Base-by-base conservation (phyloP, 208 protist species). In the Paratrypanosoma confusum region DNA sequence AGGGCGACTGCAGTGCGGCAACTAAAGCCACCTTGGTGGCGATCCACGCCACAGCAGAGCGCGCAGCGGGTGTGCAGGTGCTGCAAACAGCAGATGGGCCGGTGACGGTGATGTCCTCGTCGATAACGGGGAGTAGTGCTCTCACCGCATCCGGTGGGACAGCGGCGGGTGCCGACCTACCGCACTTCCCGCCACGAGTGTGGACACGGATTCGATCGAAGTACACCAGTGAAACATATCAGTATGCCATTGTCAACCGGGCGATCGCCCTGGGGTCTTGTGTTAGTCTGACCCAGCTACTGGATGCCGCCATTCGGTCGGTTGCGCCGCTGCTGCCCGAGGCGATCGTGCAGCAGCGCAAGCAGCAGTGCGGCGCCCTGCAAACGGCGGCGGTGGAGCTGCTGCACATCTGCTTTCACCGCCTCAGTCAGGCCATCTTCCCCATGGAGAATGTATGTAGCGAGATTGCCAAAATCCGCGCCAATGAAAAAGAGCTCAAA, bases 361-460 rank as follows among this genome's bases (percentile, higher is more conserved):
- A 71, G 28, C 35, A 43, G 22, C 72, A 70, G n/a, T 69, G 64
- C 42, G 38, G 44, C 7, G 28, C 31, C 5, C 41, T 90, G 32
- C 69, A 81, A 50, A 38, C 28, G n/a, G 56, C 63, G 11, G 59
- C 65, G 21, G 62, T 72, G 27, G 77, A 83, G 51, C 41, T 84
- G 52, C 57, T 90, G 55, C 77, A 90, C 53, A 62, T 90, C 41
- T 64, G 68, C 45, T 60, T 87, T 21, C 75, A 90, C 53, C 73
- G 81, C 5, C 57, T 90, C 14, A 73, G 71, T 53, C 67, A 72
- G 41, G 81, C 81, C 20, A 64, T 87, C 32, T 66, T 63, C 47
- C 74, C 81, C 8, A 71, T 86, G 71, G 57, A 79, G 34, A 39
- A 24, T 14, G 54, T 71, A 1, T 67, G 59, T 42, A 57, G 64